phyloP scores from a whole-genome alignment of 1,284 basidiomycete species.

The Cryptococcus sp. region DNA sequence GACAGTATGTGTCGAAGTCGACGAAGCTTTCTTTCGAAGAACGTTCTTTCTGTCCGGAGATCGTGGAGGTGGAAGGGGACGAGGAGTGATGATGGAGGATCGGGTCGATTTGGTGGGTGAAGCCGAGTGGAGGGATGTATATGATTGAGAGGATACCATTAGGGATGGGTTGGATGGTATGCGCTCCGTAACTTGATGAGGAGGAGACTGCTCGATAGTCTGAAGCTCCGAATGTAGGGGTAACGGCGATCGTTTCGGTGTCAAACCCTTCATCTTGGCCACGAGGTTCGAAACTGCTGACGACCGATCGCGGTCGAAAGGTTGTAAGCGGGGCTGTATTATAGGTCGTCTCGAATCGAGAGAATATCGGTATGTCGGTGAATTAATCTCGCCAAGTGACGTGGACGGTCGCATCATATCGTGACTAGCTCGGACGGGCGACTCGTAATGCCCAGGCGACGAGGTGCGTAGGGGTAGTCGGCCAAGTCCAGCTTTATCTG shows the following conservation, averaged over 20 bases:
- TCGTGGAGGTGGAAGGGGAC: neutral
- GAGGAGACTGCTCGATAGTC: constrained; percentile 18
- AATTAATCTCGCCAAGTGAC: constrained; percentile 12
- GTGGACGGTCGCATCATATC: constrained; percentile 11
- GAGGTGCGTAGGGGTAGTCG: constrained; percentile 2
- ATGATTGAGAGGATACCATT: neutral
- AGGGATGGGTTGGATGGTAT: neutral
- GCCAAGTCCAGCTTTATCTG: neutral
- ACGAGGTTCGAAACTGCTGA: constrained; percentile 15
- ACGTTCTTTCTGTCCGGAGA: constrained; percentile 10
- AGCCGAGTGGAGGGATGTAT: neutral
- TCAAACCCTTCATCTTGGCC: constrained; percentile 12
- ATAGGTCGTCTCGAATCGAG: neutral
- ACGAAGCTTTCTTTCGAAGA: constrained; percentile 23
- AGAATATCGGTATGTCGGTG: constrained; percentile 3
- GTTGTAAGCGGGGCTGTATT: neutral
- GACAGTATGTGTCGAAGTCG: constrained; percentile 25
- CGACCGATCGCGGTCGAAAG: neutral
- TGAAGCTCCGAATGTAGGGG: constrained; percentile 4
- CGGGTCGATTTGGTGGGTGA: neutral
- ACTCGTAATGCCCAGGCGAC: constrained; percentile 4
- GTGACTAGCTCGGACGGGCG: constrained; percentile 9
- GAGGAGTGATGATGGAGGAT: neutral
- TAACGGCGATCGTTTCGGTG: constrained; percentile 7
- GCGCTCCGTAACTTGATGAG: neutral